Evolutionary conservation across 805 yeast genomes (phyloP).

Genomic region (Ogataea nitratoaversa): DNA sequence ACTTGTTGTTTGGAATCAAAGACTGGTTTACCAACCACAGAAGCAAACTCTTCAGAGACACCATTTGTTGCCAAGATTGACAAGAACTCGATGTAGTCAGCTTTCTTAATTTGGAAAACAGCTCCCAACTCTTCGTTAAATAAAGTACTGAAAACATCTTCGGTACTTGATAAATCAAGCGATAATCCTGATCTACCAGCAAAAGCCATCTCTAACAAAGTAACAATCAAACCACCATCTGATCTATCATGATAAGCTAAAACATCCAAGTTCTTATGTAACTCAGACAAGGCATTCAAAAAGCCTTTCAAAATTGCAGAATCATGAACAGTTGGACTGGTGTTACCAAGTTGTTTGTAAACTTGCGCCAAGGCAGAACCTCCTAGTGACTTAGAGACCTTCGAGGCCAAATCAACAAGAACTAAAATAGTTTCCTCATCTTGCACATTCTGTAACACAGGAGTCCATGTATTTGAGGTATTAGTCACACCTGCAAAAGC

Average conservation of each 20-base stretch:
- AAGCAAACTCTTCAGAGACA: slow-evolving; percentile 48
- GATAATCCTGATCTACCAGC: slow-evolving; percentile 87
- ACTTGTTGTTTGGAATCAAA: slow-evolving; percentile 45
- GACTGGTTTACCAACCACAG: slow-evolving; percentile 67
- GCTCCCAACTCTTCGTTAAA: slow-evolving; percentile 96
- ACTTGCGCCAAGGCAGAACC: slow-evolving; percentile 96
- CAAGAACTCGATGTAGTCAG: slow-evolving; percentile 52
- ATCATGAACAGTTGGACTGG: slow-evolving; percentile 79
- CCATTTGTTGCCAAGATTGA: slow-evolving; percentile 54
- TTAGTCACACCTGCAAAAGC: slow-evolving; percentile 85
- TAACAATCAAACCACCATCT: slow-evolving; percentile 90
- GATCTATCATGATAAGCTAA: slow-evolving; percentile 93
- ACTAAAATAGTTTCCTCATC: slow-evolving; percentile 60
- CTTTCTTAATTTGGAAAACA: slow-evolving; percentile 75
- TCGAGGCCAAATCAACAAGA: slow-evolving; percentile 72
- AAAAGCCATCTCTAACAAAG: slow-evolving; percentile 93
- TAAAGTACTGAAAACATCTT: slow-evolving; percentile 48
- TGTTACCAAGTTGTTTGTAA: slow-evolving; percentile 79
- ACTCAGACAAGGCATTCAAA: slow-evolving; percentile 60
- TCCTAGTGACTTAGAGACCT: slow-evolving; percentile 60
- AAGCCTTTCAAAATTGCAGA: slow-evolving; percentile 59
- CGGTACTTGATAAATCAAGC: slow-evolving; percentile 38
- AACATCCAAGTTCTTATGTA: slow-evolving; percentile 66
- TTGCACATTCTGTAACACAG: slow-evolving; percentile 52
- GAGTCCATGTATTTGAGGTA: slow-evolving; percentile 94